phyloP scores from a whole-genome alignment of 2,329 filamentous ascomycete species.

The Clarireedia sp. region DNA sequence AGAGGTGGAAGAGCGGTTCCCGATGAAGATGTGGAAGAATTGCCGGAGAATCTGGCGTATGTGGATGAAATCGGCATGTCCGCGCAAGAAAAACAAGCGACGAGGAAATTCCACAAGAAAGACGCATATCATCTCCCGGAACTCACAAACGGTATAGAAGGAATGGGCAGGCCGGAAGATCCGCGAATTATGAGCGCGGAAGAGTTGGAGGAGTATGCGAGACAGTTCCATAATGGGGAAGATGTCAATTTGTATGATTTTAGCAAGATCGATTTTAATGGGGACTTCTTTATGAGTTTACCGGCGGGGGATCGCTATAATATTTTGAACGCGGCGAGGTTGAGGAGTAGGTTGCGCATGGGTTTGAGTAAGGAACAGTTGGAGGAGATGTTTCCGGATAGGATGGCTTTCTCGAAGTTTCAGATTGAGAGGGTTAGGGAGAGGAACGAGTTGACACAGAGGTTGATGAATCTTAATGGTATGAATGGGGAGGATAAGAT shows the following conservation, averaged over 20 bases:
- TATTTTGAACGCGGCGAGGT: conserved; percentile 85
- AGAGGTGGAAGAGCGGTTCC: conserved; percentile 32
- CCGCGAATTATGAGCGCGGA: conserved; percentile 94
- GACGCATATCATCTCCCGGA: conserved; percentile 95
- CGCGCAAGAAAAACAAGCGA: conserved; percentile 63
- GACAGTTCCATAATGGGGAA: conserved; percentile 85
- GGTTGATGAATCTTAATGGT: conserved; percentile 88
- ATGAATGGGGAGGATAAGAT: conserved; percentile 73
- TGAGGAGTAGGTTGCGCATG: conserved; percentile 87
- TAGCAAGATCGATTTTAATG: conserved; percentile 96
- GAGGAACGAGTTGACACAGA: conserved; percentile 87
- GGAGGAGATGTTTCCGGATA: conserved; percentile 91
- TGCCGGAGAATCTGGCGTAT: conserved; percentile 68
- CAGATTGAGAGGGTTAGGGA: conserved; percentile 92
- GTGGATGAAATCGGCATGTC: conserved; percentile 84
- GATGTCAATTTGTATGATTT: conserved; percentile 93
- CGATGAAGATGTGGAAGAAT: conserved; percentile 59
- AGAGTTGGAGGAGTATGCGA: conserved; percentile 87
- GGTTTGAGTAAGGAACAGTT: conserved; percentile 94
- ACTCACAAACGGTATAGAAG: conserved; percentile 65
- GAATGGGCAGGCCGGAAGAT: conserved; percentile 86
- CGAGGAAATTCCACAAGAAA: conserved; percentile 76
- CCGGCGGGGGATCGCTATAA: conserved; percentile 91
- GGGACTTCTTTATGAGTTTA: conserved; percentile 87
- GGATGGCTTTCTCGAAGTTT: conserved; percentile 94